phyloP scores from a whole-genome alignment of 202 grass and related monocot genomes.

The Miscanthus sacchariflorus region DNA sequence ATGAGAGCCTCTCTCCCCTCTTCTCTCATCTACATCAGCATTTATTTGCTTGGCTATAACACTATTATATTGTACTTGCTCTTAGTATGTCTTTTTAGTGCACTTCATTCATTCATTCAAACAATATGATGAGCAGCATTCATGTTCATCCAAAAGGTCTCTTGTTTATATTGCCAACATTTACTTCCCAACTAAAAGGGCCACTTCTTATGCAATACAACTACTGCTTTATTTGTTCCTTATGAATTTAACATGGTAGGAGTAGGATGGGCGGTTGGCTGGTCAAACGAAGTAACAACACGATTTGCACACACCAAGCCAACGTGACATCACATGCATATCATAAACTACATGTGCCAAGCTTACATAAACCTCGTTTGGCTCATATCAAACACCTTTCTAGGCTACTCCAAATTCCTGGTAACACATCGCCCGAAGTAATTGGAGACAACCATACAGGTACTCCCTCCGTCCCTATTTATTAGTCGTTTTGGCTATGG shows the following conservation, averaged over 20 bases:
- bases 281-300: neutral
- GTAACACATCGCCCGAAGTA: neutral
- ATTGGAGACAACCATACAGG: neutral
- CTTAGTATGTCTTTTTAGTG: neutral
- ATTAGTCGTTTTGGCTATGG: too few species aligned
- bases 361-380: neutral
- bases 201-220: constrained; percentile 9
- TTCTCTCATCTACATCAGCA: neutral
- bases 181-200: constrained; percentile 7
- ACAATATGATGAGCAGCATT: neutral
- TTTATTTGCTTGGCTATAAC: neutral
- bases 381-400: neutral
- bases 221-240: neutral
- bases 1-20: too few species aligned
- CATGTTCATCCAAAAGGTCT: neutral
- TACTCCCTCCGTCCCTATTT: neutral
- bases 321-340: neutral
- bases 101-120: neutral
- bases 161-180: neutral
- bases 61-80: too few species aligned
- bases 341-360: constrained; percentile 3
- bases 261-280: neutral
- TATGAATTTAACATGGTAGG: neutral
- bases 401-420: neutral
- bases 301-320: neutral